Base-by-base conservation (phyloP, 1,139 yeast species). In the Blastobotrys illinoisensis region DNA sequence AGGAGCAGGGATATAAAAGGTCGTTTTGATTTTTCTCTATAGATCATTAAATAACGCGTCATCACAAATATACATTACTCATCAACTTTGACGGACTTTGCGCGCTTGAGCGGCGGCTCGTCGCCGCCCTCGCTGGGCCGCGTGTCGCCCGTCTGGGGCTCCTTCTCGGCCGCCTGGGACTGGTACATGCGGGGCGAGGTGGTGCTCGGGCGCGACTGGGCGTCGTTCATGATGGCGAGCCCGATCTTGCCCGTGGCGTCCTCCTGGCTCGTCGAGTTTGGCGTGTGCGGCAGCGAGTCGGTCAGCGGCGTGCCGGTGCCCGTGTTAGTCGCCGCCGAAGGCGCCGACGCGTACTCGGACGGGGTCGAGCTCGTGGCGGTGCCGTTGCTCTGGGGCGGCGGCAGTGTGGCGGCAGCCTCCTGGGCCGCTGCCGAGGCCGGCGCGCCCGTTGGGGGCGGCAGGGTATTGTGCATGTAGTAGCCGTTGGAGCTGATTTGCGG, bases 261-360 rank as follows among this genome's bases (percentile, higher is more conserved):
- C 32, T 48, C 51, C 24, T 40, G 52, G 44, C 44, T 47, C 11
- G 53, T 40, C 5, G 56, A 52, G 20, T 57, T 50, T 11, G 62
- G 62, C 16, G 64, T 60, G 51, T 61, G 60, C 2, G 64, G 62
- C 47, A 59, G 50, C 11, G 58, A 54, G 49, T 60, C 64, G 11
- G 64, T 59, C 51, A 60, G 53, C 6, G 64, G 64, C 14, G 64
- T 61, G 48, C 57, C 51, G 13, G 63, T 54, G 19, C 59, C 58
- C 9, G 32, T 26, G 32, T 26, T 26, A 9, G 32, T 26, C 13
- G 32, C 32, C 11, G 32, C 32, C 3, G 11, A 5, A 5, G 32
- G 32, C 13, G 32, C 32, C 3, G 32, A 26, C 36, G 54, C 52
- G 23, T 56, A 57, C 23, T 57, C 60, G 24, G 51, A 45, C 23